Base-by-base conservation (phyloP, 345 rosid species). In the Limnanthes douglasii region DNA sequence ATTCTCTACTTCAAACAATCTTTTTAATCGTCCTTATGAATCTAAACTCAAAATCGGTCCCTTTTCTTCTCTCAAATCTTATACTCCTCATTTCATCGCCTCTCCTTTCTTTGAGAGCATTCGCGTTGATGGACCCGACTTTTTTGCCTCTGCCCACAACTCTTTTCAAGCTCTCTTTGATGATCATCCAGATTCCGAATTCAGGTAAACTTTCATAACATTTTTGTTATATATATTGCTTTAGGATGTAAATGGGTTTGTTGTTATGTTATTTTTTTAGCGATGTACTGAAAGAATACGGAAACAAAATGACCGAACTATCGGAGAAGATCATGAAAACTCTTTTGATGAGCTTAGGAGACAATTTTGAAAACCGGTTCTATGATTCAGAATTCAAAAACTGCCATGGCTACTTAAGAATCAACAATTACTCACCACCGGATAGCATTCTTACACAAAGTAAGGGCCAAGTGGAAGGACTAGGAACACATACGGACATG, bases 401-500 rank as follows among this genome's bases (percentile, higher is more conserved):
- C 3, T 76, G 93, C 34, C 68, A 69, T 36, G 82, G 95, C 15
- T 84, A 84, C 46, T 39, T 75, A 48, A 75, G 95, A 53, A 68
- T 76, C 8, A 48, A 64, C 27, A 79, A 69, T 45, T 79, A 85
- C 59, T 50, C 75, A n/a, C 64, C 73, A 1, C 85, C 85, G 20
- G 11, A 8, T n/a, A 18, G 35, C 25, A 51, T 53, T 27, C 45
- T 31, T 3, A 43, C 57, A 0, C 57, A 48, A 31, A 65, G 60
- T 15, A 31, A 52, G 8, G 51, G 8, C 20, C 40, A 34, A 16
- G 60, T 68, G 43, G 93, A 85, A 53, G 90, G 93, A 18, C 75
- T 76, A 0, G 90, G 93, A 38, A 69, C 71, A 82, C 93, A 76
- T 60, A 80, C 85, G 0, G 93, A 85, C 35, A 79, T 79, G 96